These are phyloP conservation scores for Sporisorium iseilematis-ciliati DNA, from an alignment of 1,284 basidiomycete species.

Conservation along the genomic window DNA sequence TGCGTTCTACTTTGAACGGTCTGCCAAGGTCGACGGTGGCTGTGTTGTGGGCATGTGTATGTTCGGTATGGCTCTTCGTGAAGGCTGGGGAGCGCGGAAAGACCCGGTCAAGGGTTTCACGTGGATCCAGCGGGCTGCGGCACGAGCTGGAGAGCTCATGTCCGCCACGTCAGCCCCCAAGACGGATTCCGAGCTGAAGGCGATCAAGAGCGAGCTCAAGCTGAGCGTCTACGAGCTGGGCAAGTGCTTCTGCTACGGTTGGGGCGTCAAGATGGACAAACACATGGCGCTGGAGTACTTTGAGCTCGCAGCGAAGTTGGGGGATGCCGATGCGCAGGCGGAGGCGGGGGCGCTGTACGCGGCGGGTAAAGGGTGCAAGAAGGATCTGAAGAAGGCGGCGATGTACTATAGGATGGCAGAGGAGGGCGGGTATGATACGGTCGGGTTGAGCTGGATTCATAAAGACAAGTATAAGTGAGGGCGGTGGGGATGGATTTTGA, in stretches of 20 bases:
- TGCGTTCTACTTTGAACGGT: conserved; percentile 82
- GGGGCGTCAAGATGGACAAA: conserved; percentile 85
- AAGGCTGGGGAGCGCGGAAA: conserved; percentile 87
- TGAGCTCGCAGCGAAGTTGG: conserved; percentile 82
- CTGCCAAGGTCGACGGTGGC: conserved; percentile 81
- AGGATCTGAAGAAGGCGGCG: conserved; percentile 85
- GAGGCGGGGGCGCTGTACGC: conserved; percentile 82
- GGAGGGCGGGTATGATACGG: conserved; percentile 62
- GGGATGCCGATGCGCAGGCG: conserved; percentile 86
- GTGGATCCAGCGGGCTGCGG: conserved; percentile 85
- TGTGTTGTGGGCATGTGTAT: conserved; percentile 91
- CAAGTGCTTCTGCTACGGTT: conserved; percentile 90
- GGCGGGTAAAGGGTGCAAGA: conserved; percentile 85
- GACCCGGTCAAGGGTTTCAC: conserved; percentile 77
- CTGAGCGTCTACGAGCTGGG: conserved; percentile 91
- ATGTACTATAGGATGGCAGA: conserved; percentile 87
- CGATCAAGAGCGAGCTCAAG: conserved; percentile 79
- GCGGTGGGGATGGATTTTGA: neutral
- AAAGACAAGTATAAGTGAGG: conserved; percentile 62
- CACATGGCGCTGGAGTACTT: conserved; percentile 79
- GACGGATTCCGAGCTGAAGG: conserved; percentile 69
- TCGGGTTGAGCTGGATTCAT: conserved; percentile 65
- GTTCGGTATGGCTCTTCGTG: conserved; percentile 87
- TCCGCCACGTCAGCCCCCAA: conserved; percentile 73
- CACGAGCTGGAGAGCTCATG: conserved; percentile 82